Base-by-base conservation (phyloP, 2,329 filamentous ascomycete species). In the Calonectria henricotiae region DNA sequence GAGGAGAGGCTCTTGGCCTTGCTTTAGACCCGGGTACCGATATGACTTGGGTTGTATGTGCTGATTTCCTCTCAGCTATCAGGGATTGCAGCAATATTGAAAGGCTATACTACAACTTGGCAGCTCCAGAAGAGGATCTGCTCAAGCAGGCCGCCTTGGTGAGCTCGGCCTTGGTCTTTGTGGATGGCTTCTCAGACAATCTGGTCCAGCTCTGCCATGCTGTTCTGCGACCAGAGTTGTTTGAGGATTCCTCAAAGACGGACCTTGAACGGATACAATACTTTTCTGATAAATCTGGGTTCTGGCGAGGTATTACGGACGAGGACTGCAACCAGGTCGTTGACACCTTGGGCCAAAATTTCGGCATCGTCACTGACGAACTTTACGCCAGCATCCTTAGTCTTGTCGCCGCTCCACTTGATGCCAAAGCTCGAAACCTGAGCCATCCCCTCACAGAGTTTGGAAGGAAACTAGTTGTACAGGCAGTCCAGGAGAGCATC, bases 31-130 rank as follows among this genome's bases (percentile, higher is more conserved):
- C 88, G 0, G 87, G 89, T 58, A 87, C 88, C 11, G 91, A 92
- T 61, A 89, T 95, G 84, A 89, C 94, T 1, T 98, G 95, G 94
- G 88, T 97, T 55, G 87, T 97, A 5, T 92, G 94, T 76, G 91
- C 95, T 1, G 95, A 98, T 81, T 90, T 92, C 37, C 86, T 97
- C 60, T 93, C 94, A 4, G 91, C 93, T 3, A 88, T 98, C 62
- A 89, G 96, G 71, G 90, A 92, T 77, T 97, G 94, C 83, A 96
- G 92, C 80, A 86, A 88, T 58, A 84, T 96, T 17, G 96, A 99
- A 81, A 85, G 90, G 5, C 86, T 97, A 12, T 89, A 89, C 73
- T 88, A 95, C 76, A 98, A 97, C 75, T 82, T 87, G 0, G 79
- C 84, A 1, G 78, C 82, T 0, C 85, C 90, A 23, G 88, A 89